Conservation (phyloP, 1,284 basidiomycete species). For the Ganoderma resinaceum region DNA sequence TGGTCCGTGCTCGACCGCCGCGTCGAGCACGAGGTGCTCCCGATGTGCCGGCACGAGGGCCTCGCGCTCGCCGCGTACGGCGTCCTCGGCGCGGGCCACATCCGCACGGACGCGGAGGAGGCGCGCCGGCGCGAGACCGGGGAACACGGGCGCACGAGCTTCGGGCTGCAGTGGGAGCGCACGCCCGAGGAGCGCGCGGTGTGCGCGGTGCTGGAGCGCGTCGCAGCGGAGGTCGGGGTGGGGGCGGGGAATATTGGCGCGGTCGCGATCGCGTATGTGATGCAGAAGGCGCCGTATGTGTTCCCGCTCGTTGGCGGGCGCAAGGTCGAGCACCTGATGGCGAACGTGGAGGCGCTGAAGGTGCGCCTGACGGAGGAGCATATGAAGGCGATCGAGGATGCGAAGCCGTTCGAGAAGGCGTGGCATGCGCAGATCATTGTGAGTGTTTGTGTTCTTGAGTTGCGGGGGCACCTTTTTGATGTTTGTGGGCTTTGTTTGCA, state of each 20-base stretch:
- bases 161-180: constrained; percentile 35
- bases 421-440: constrained; percentile 53
- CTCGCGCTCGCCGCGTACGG: constrained; percentile 30
- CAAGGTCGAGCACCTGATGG: constrained; percentile 47
- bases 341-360: constrained; percentile 54
- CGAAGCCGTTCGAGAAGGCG: constrained; percentile 43
- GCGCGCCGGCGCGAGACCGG: constrained; percentile 33
- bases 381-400: constrained; percentile 49
- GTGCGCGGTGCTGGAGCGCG: constrained; percentile 23
- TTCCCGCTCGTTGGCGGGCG: constrained; percentile 23
- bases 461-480: not conserved
- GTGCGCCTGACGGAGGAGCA: constrained; percentile 49
- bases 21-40: constrained; percentile 60
- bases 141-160: constrained; percentile 42
- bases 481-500: not conserved
- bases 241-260: constrained; percentile 25
- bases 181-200: constrained; percentile 22
- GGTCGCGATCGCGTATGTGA: constrained; percentile 38
- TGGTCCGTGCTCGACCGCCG: constrained; percentile 54
- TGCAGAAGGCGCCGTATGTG: constrained; percentile 26
- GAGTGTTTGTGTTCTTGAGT: constrained; percentile 27
- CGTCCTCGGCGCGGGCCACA: constrained; percentile 31
- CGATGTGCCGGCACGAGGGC: constrained; percentile 54
- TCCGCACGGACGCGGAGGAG: constrained; percentile 39
- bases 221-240: constrained; percentile 31